Base-by-base conservation (phyloP, 345 rosid genomes). In the Eucalyptus brandiana region DNA sequence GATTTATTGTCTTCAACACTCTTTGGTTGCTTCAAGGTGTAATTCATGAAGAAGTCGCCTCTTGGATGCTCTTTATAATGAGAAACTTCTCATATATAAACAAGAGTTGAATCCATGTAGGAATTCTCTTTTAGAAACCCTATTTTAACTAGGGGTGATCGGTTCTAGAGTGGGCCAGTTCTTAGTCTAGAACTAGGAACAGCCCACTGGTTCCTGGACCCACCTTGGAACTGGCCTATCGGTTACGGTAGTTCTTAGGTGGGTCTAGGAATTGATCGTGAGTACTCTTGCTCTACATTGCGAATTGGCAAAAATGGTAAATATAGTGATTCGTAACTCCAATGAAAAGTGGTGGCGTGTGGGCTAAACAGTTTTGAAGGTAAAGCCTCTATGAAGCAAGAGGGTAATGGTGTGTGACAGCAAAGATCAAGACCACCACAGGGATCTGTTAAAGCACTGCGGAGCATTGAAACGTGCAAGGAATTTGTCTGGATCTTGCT, bases 201-300 rank as follows among this genome's bases (percentile, higher is more conserved):
- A 0, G 1, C 6, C 60, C 60, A 54, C 6, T 1, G 6, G 28
- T 54, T 54, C 12, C 0, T 54, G 5, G 28, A 54, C 26, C 60
- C 60, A 54, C 28, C 12, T 2, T 4, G 3, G 12, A 54, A 54
- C 0, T 54, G 12, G 60, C 60, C 60, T 4, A 54, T 4, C 12
- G 28, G 12, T 56, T 56, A 8, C 0, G 3, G 12, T 23, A 56
- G 3, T 56, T 23, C 12, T 9, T 23, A 23, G 60, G 60, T 56
- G 62, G 28, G 62, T 56, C 30, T 56, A 56, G 13, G 12, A 56
- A 9, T 21, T 56, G 62, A 56, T 1, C 6, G 3, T 56, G 30
- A 56, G 6, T 56, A 56, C 62, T 56, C 62, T 56, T 56, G 62
- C 30, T 56, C 1, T 56, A 13, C 12, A 56, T 56, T 56, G 30